These are phyloP conservation scores for Trametes meyenii DNA, from an alignment of 768 basidiomycete species.

Conservation along the genomic window DNA sequence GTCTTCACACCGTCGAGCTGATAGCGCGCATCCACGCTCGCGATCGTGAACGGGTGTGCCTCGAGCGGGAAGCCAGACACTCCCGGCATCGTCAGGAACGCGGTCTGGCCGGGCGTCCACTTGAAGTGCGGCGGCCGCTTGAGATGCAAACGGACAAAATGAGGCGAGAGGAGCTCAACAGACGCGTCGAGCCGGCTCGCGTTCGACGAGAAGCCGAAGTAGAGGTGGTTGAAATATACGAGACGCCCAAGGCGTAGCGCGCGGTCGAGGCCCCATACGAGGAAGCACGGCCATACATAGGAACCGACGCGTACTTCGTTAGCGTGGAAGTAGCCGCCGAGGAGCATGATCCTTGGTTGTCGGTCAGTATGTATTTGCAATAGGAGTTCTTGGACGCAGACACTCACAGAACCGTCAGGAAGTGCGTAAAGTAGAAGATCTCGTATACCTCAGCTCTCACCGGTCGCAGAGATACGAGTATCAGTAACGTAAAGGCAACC, in stretches of 20 bases:
- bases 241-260: constrained; percentile 50
- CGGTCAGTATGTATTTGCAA: neutral
- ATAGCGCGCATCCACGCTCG: constrained; percentile 28
- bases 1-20: constrained; percentile 8
- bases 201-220: constrained; percentile 36
- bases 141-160: constrained; percentile 51
- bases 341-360: constrained; percentile 33
- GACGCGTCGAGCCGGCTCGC: constrained; percentile 38
- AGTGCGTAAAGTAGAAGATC: constrained; percentile 53
- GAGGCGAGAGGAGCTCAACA: constrained; percentile 47
- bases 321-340: constrained; percentile 38
- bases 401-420: constrained; percentile 45
- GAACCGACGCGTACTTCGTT: constrained; percentile 28
- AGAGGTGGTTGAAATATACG: constrained; percentile 45
- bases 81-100: constrained; percentile 52
- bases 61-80: constrained; percentile 50
- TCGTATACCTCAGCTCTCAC: constrained; percentile 53
- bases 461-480: constrained; percentile 50
- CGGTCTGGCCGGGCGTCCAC: constrained; percentile 58
- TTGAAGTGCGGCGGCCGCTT: constrained; percentile 49
- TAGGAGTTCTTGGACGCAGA: neutral
- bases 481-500: constrained; percentile 45
- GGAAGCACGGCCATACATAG: constrained; percentile 53
- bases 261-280: constrained; percentile 61
- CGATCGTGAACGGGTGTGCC: constrained; percentile 66